Evolutionary conservation across 208 protist genomes (phyloP).

Genomic region (Trypanosomatidae sp.): DNA sequence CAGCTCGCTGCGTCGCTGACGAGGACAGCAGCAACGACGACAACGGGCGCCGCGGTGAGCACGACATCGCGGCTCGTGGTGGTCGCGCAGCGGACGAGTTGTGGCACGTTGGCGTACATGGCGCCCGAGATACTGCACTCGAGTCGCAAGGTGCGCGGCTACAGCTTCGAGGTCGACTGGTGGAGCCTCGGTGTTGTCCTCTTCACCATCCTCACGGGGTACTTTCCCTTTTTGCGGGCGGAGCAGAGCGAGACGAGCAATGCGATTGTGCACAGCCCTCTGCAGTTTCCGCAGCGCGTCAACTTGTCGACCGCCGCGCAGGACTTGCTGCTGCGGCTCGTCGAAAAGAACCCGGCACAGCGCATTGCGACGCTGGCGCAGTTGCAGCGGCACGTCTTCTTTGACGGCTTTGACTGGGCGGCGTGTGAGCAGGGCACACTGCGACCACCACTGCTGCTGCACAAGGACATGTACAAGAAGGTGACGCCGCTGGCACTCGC

Average conservation of each 20-base stretch:
- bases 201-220: constrained; percentile 61
- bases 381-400: constrained; percentile 43
- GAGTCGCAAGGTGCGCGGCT: constrained; percentile 17
- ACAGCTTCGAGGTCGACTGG: constrained; percentile 71
- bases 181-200: constrained; percentile 72
- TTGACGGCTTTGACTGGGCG: constrained; percentile 59
- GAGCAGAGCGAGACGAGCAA: constrained; percentile 36
- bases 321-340: constrained; percentile 23
- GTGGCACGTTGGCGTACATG: constrained; percentile 85
- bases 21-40: neutral
- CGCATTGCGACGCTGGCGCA: constrained; percentile 27
- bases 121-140: constrained; percentile 66
- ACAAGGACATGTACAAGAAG: constrained; percentile 30
- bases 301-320: constrained; percentile 12
- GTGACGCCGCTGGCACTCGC: constrained; percentile 8
- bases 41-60: neutral
- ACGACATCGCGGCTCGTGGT: constrained; percentile 10
- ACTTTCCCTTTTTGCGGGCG: constrained; percentile 53
- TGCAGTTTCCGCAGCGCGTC: constrained; percentile 35
- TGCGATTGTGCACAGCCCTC: constrained; percentile 18
- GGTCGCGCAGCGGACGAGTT: constrained; percentile 52
- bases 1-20: neutral
- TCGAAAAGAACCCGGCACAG: constrained; percentile 37
- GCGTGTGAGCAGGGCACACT: constrained; percentile 34
- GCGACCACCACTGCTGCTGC: constrained; percentile 32